These are phyloP conservation scores for Lentinus polychrous DNA, from an alignment of 1,284 basidiomycete species.

Conservation along the genomic window DNA sequence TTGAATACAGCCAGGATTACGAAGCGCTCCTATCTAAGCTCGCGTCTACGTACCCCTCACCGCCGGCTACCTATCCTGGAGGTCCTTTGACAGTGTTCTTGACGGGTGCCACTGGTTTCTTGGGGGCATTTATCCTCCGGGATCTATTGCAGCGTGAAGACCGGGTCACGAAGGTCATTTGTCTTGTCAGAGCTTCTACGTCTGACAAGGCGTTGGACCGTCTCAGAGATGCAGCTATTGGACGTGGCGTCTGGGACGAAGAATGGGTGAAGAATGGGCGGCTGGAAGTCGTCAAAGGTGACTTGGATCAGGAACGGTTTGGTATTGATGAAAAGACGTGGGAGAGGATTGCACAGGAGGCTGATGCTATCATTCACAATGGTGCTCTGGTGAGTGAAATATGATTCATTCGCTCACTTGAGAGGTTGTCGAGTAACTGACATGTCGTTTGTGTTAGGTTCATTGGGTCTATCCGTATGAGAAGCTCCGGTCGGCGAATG, in stretches of 20 bases:
- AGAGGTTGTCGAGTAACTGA: background rate
- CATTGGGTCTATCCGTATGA: conserved; percentile 99
- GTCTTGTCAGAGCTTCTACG: conserved; percentile 77
- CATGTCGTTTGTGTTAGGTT: conserved; percentile 43
- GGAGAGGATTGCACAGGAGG: conserved; percentile 65
- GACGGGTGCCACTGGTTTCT: conserved; percentile 95
- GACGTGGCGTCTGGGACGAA: conserved; percentile 91
- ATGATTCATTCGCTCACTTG: background rate
- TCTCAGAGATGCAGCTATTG: conserved; percentile 71
- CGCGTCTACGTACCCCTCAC: conserved; percentile 49
- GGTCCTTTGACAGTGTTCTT: conserved; percentile 79
- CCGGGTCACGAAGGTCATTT: conserved; percentile 83
- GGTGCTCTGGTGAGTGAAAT: conserved; percentile 86
- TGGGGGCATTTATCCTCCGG: conserved; percentile 88
- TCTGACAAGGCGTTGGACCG: conserved; percentile 63
- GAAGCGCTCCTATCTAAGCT: conserved; percentile 58
- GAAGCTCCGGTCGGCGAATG: conserved; percentile 88
- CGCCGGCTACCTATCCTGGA: conserved; percentile 45
- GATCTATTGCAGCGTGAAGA: conserved; percentile 66
- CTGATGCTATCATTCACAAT: conserved; percentile 90
- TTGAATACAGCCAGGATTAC: conserved; percentile 81
- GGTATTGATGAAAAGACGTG: conserved; percentile 69
- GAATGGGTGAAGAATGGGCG: conserved; percentile 69
- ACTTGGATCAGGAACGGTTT: conserved; percentile 73
- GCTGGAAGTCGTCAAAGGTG: conserved; percentile 85